A percentile compares a stretch with the other conserved stretches of the same genome.
These are phyloP conservation scores for Botrytis fragariae DNA, from an alignment of 2,329 filamentous ascomycete genomes.

Conservation along the genomic window DNA sequence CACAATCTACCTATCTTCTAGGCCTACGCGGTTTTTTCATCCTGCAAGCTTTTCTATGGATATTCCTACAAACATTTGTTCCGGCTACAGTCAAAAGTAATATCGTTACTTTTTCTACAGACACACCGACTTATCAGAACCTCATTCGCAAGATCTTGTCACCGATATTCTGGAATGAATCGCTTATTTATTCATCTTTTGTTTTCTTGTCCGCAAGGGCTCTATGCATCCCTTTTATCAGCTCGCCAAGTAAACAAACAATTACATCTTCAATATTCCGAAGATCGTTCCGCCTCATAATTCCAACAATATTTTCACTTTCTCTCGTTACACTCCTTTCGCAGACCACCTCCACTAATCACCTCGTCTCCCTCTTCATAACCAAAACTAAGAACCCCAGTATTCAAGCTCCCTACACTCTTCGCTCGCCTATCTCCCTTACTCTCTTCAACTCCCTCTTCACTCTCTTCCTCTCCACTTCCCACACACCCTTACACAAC, in stretches of 20 bases:
- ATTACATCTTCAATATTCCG: slow-evolving; percentile 44
- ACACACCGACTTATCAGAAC: slow-evolving; percentile 42
- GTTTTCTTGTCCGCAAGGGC: slow-evolving; percentile 47
- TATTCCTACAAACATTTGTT: slow-evolving; percentile 46
- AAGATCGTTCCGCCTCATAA: slow-evolving; percentile 43
- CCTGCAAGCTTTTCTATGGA: slow-evolving; percentile 45
- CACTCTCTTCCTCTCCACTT: slow-evolving; percentile 46
- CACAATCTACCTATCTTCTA: slow-evolving; percentile 13
- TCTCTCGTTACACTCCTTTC: slow-evolving; percentile 42
- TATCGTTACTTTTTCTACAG: slow-evolving; percentile 33
- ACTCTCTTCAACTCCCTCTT: slow-evolving; percentile 48
- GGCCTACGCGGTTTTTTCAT: slow-evolving; percentile 11
- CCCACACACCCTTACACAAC: slow-evolving; percentile 37
- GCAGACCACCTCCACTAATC: slow-evolving; percentile 33
- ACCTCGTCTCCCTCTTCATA: slow-evolving; percentile 43
- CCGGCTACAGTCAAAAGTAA: slow-evolving; percentile 40
- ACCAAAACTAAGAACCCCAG: slow-evolving; percentile 40
- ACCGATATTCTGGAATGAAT: slow-evolving; percentile 45
- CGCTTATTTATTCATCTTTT: slow-evolving; percentile 46
- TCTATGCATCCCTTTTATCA: slow-evolving; percentile 44
- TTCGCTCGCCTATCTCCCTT: slow-evolving; percentile 40
- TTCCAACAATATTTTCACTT: slow-evolving; percentile 43
- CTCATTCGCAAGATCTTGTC: slow-evolving; percentile 46
- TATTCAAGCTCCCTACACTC: slow-evolving; percentile 38
- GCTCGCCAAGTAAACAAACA: slow-evolving; percentile 37